phyloP scores from a whole-genome alignment of 2,329 filamentous ascomycete species.

The Colletotrichum cuscutae region DNA sequence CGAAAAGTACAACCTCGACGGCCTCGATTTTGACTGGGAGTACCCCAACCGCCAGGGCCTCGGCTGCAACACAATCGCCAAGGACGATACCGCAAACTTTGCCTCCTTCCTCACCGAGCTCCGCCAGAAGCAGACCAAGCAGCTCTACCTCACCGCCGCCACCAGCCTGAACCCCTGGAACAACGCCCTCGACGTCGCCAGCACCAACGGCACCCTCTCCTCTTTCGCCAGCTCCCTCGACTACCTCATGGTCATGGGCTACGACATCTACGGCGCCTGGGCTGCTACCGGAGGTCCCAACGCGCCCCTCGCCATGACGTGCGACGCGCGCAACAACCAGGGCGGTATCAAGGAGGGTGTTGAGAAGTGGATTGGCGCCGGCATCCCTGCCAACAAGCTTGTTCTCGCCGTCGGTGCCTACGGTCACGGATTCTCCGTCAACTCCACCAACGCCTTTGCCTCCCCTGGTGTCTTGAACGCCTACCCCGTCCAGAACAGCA shows the following conservation, averaged over 20 bases:
- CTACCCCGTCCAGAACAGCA: conserved; percentile 27
- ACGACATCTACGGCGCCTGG: conserved; percentile 32
- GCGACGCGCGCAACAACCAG: conserved; percentile 32
- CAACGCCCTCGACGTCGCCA: conserved; percentile 2
- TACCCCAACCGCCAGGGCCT: conserved; percentile 36
- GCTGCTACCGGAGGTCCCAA: conserved; percentile 28
- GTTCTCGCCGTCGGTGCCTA: conserved; percentile 30
- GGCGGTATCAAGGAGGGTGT: conserved; percentile 31
- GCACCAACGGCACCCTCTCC: conserved; percentile 16
- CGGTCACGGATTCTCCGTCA: conserved; percentile 34
- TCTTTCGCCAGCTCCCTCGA: conserved; percentile 24
- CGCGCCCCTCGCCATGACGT: conserved; percentile 15
- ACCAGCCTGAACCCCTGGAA: conserved; percentile 26
- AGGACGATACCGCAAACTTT: conserved; percentile 31
- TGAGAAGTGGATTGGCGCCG: conserved; percentile 26
- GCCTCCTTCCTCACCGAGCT: conserved; percentile 27
- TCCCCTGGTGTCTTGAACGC: conserved; percentile 26
- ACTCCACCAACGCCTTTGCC: conserved; percentile 23
- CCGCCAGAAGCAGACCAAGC: conserved; percentile 31
- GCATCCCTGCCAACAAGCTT: conserved; percentile 26
- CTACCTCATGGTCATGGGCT: conserved; percentile 33
- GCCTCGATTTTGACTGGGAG: conserved; percentile 39
- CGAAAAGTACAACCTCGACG: conserved; percentile 35
- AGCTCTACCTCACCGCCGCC: conserved; percentile 30
- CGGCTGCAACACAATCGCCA: conserved; percentile 31